Evolutionary conservation across 768 basidiomycete genomes (phyloP), one percentile per base, ranked within the genome.

Genomic region (Kwoniella bestiolae): DNA sequence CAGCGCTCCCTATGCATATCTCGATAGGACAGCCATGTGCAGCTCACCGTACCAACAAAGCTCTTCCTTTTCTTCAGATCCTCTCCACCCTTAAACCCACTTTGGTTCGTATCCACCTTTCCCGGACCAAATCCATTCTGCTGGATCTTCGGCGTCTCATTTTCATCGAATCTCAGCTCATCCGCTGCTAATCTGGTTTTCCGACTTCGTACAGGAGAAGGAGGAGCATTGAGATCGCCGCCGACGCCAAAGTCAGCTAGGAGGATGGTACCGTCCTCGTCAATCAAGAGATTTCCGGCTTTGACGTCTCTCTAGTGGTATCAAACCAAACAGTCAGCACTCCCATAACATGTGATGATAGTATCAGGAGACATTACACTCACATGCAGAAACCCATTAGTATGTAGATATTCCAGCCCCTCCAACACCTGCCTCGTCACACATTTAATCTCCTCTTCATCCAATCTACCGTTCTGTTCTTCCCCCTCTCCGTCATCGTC

Each of bases 231-330:
- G 8, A 95, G 84, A 68, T 91, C 88, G 4, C 91, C 92, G 0
- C 93, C 92, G 26, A 95, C 94, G 3, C 94, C 94, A 34, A 97
- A 86, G 81, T 97, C 94, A 34, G 92, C 94, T 12, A 96, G 82
- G 3, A 97, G 86, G 32, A 96, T 91, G 0, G 81, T 81, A 16
- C 79, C 81, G 52, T 80, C 79, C 2, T 62, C 90, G 71, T 94
- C 92, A 58, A 95, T 87, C 53, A 97, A 88, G 9, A 97, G 84
- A 76, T 97, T 97, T 12, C 92, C 94, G 3, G 92, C 92, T 82
- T 97, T 97, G 73, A 97, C 81, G 75, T 97, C 94, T 28, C 94
- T 87, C 77, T 97, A 91, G n/a, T 92, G 90, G 78, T 60, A 86
- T 84, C 74, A 94, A 92, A n/a, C 93, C 14, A 1, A 31, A 46